phyloP scores from a whole-genome alignment of 306 rosid species.

The Arachis stenosperma region DNA sequence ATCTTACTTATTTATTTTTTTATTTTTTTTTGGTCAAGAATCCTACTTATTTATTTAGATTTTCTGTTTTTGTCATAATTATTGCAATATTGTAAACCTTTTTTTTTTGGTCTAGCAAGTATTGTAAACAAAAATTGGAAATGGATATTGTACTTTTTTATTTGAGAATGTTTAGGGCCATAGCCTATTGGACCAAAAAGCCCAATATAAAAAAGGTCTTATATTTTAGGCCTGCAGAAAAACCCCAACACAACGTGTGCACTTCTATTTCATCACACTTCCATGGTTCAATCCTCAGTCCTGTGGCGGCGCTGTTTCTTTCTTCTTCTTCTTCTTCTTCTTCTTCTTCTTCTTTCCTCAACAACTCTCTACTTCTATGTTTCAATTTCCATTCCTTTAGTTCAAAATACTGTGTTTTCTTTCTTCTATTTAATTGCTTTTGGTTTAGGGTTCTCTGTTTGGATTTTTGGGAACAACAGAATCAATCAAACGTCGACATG shows the following conservation, averaged over 20 bases:
- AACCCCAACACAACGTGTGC: not conserved
- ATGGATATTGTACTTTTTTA: not conserved
- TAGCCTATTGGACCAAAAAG: not conserved
- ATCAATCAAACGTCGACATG: not conserved
- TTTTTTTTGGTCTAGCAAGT: too few species aligned
- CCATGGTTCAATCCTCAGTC: not conserved
- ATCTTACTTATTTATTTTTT: too few species aligned
- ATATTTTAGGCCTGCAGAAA: not conserved
- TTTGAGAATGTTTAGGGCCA: not conserved
- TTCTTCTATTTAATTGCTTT: not conserved
- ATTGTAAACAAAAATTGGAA: too few species aligned
- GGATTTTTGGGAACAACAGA: not conserved
- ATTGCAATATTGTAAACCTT: too few species aligned
- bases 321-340: not conserved
- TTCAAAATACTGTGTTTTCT: not conserved
- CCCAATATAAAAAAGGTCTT: not conserved
- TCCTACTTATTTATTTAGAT: too few species aligned
- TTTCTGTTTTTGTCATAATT: too few species aligned
- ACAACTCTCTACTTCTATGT: not conserved
- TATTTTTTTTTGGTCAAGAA: too few species aligned
- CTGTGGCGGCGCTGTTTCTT: not conserved
- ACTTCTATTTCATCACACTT: not conserved
- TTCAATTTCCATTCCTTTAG: not conserved
- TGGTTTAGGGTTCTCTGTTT: too few species aligned
- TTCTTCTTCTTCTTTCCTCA: not conserved